phyloP scores from a whole-genome alignment of 257 asterid genomes.

The Jasminum sambac region DNA sequence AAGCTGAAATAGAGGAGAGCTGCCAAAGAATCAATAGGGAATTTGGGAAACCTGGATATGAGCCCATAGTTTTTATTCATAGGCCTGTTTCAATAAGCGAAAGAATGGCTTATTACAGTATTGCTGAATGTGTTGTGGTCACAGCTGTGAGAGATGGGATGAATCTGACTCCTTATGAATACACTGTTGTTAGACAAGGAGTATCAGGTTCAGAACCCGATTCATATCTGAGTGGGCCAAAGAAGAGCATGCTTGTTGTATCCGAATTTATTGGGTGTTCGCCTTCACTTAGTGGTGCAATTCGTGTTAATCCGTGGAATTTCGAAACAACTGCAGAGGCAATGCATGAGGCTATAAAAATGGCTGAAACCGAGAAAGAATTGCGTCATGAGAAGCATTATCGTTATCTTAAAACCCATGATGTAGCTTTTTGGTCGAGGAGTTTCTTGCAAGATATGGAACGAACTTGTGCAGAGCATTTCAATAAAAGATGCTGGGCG shows the following conservation, averaged over 20 bases:
- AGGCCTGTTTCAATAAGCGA: slow-evolving; percentile 53
- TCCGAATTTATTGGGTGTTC: slow-evolving; percentile 86
- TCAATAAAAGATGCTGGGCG: slow-evolving; percentile 72
- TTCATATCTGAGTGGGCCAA: slow-evolving; percentile 48
- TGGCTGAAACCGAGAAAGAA: slow-evolving; percentile 70
- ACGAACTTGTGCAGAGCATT: slow-evolving; percentile 79
- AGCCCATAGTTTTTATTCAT: slow-evolving; percentile 58
- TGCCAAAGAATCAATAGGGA: slow-evolving; percentile 53
- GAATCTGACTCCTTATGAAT: slow-evolving; percentile 75
- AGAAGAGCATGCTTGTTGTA: slow-evolving; percentile 78
- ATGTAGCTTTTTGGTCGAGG: slow-evolving; percentile 74
- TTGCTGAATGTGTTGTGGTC: slow-evolving; percentile 76
- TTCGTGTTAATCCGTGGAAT: slow-evolving; percentile 82
- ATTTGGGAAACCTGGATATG: slow-evolving; percentile 67
- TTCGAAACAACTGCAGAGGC: slow-evolving; percentile 77
- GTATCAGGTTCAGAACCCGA: slow-evolving; percentile 47
- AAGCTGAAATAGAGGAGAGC: slow-evolving; percentile 62
- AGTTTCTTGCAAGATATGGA: slow-evolving; percentile 86
- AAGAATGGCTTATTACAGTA: slow-evolving; percentile 66
- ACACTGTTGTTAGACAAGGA: slow-evolving; percentile 76
- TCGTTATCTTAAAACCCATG: slow-evolving; percentile 71
- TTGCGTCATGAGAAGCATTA: slow-evolving; percentile 81
- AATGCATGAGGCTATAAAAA: slow-evolving; percentile 68
- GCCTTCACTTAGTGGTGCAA: slow-evolving; percentile 82
- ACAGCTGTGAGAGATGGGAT: slow-evolving; percentile 84